Evolutionary conservation across 225 moss, liverwort and hornwort genomes (phyloP).

Genomic region (Rhytidiadelphus loreus): DNA sequence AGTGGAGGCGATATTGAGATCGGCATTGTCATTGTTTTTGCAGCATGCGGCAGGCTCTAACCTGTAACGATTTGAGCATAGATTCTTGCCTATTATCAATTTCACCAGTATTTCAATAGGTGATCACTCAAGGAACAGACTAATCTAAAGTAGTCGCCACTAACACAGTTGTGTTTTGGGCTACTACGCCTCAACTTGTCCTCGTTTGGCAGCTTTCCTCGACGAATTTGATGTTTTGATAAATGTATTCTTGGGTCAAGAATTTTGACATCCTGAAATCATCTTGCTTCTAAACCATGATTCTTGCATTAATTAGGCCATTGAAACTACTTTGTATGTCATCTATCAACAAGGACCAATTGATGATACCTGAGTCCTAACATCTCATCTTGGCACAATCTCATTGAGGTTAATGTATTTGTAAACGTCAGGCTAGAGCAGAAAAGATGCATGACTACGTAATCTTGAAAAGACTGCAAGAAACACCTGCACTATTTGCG

Average conservation of each 20-base stretch:
- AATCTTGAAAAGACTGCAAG: background rate
- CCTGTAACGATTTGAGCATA: background rate
- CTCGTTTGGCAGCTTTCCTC: background rate
- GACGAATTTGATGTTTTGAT: background rate
- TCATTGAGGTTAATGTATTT: background rate
- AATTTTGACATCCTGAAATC: background rate
- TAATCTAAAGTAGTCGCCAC: background rate
- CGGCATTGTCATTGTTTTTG: background rate
- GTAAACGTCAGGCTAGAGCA: background rate
- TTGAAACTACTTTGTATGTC: background rate
- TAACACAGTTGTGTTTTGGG: background rate
- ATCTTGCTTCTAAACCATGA: background rate
- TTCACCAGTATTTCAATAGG: background rate
- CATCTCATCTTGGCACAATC: background rate
- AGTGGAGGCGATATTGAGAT: background rate
- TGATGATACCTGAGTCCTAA: background rate
- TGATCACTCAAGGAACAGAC: background rate
- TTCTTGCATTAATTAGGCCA: background rate
- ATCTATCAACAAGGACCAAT: background rate
- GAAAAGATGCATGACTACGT: background rate
- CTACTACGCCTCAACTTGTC: background rate
- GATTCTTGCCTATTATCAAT: background rate
- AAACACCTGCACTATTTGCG: background rate
- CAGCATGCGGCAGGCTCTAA: background rate
- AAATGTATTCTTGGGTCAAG: background rate